A percentile compares a stretch with the other conserved stretches of the same genome.
phyloP scores from a whole-genome alignment of 495 filamentous ascomycete species.

The Tuber borchii region DNA sequence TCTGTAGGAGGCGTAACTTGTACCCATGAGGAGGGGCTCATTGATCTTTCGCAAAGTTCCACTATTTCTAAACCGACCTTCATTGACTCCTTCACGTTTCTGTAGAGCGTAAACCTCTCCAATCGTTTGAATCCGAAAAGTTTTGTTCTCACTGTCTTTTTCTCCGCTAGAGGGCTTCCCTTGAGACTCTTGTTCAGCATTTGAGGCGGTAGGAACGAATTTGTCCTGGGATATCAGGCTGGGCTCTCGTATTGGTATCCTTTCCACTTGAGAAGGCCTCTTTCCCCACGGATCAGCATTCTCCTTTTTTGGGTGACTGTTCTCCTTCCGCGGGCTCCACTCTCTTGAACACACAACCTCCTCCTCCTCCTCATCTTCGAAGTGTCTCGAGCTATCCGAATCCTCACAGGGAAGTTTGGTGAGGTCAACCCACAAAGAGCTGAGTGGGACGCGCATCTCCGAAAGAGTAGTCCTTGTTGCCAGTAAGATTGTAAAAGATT shows the following conservation, averaged over 20 bases:
- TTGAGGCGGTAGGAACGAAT: background rate
- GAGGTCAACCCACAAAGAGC: background rate
- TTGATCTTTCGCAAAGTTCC: background rate
- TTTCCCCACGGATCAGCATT: background rate
- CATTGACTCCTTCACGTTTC: background rate
- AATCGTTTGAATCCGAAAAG: background rate
- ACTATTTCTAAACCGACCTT: background rate
- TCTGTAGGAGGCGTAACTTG: background rate
- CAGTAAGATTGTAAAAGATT: background rate
- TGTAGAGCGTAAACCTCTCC: conserved; percentile 2
- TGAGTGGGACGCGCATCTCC: background rate
- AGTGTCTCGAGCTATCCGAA: background rate
- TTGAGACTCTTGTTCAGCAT: background rate
- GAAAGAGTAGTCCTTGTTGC: background rate
- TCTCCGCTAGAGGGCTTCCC: background rate
- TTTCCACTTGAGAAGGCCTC: background rate
- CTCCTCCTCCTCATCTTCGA: background rate
- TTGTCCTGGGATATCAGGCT: background rate
- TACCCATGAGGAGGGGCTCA: background rate
- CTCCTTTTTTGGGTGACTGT: background rate
- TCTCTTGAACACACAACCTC: background rate
- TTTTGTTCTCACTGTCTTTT: background rate
- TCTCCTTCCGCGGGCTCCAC: background rate
- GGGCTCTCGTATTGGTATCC: background rate
- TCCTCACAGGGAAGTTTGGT: background rate